phyloP scores from a whole-genome alignment of 140 eudicot species.

The Bidens hawaiensis region DNA sequence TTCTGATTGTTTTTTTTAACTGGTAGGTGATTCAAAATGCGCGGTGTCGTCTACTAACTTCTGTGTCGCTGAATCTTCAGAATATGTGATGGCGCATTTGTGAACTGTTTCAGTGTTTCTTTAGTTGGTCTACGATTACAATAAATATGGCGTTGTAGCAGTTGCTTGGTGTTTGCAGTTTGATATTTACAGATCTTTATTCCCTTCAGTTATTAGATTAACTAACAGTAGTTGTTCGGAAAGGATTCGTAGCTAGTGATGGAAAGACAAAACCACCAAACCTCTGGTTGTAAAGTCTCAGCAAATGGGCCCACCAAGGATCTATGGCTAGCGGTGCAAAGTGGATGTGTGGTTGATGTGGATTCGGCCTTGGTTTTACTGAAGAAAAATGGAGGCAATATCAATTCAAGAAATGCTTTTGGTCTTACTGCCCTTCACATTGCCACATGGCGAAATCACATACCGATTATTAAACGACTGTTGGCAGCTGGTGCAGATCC shows the following conservation, averaged over 20 bases:
- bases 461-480: constrained; percentile 75
- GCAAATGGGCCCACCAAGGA: constrained; percentile 54
- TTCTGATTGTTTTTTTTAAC: constrained; percentile 14
- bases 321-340: constrained; percentile 61
- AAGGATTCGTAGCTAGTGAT: constrained; percentile 30
- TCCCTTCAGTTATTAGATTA: constrained; percentile 5
- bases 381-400: constrained; percentile 84
- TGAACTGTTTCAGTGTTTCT: constrained; percentile 29
- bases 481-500: constrained; percentile 99
- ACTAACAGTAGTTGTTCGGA: constrained; percentile 11
- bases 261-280: constrained; percentile 67
- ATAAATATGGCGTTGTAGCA: constrained; percentile 25
- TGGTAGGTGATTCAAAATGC: constrained; percentile 17
- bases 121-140: constrained; percentile 29
- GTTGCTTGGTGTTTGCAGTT: constrained; percentile 14
- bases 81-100: constrained; percentile 32
- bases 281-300: constrained; percentile 39
- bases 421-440: constrained; percentile 93
- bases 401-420: constrained; percentile 79
- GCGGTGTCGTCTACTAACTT: constrained; percentile 11
- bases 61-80: constrained; percentile 3
- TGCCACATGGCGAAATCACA: constrained; percentile 95
- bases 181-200: constrained; percentile 12
- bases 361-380: constrained; percentile 63
- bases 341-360: constrained; percentile 75